Evolutionary conservation across 306 rosid species (phyloP), one percentile per base, ranked within the genome.

Genomic region (Vigna nakashimae): DNA sequence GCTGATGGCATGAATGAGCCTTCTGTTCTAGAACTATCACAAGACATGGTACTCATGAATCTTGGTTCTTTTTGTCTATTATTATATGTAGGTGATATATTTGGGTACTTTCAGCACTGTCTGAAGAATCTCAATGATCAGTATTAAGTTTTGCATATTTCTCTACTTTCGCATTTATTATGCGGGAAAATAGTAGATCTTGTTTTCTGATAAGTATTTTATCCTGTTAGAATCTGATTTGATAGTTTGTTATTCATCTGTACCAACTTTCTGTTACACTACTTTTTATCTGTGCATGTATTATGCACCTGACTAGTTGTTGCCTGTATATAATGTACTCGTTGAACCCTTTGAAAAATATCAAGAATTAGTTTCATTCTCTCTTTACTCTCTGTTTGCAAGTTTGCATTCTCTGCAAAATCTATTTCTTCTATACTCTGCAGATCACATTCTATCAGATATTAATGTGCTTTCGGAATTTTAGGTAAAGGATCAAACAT

Each of bases 401-500:
- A 30, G 34, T 30, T 30, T 30, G 34, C 5, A 26, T 30, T 30
- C 34, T 30, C 34, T 30, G 34, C 34, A 30, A 30, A 26, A 26
- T 26, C 0, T 30, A 3, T 30, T 30, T 30, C 5, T 30, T 30
- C 34, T 30, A 30, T 4, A 30, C 34, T 4, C 34, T 30, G 34
- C 34, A 30, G 34, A 4, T 30, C 34, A 30, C 34, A 30, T 30
- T 30, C 34, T 30, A 30, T 30, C 34, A 30, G 34, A 30, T 65
- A 67, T 52, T 87, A 28, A 71, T 28, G 60, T 74, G 57, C 50
- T 80, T 82, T 65, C 70, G 55, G 74, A 71, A 75, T 71, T 87
- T 62, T 76, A 94, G 98, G 94, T 94, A 65, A 92, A 94, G 80
- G 98, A 94, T 88, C 98, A 94, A 82, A 95, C 98, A 12, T 95